Conservation (phyloP, 2,329 filamentous ascomycete genomes). For the Fragosphaeria purpurea region DNA sequence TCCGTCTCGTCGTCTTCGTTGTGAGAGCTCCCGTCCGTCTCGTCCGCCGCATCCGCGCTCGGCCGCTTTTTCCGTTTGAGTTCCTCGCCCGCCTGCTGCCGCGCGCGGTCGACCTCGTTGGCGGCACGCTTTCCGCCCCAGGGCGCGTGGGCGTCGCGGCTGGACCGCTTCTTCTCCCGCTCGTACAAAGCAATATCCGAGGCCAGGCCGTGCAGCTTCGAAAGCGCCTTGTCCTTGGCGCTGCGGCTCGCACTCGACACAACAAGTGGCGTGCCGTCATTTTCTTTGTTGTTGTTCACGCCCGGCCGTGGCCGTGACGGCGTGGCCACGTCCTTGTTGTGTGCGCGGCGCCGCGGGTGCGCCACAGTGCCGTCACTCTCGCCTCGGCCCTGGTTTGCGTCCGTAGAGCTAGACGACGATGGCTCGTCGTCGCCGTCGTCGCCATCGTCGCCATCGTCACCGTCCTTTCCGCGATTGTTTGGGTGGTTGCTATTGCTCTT, state of each 20-base stretch:
- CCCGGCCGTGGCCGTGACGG: slow-evolving; percentile 21
- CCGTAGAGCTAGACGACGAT: too few species aligned
- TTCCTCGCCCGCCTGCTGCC: slow-evolving; percentile 46
- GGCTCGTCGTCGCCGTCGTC: not conserved
- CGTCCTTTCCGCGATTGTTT: not conserved
- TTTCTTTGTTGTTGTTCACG: slow-evolving; percentile 60
- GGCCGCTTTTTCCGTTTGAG: slow-evolving; percentile 37
- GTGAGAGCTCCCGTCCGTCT: slow-evolving; percentile 31
- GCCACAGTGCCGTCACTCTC: not conserved
- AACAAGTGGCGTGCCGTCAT: slow-evolving; percentile 59
- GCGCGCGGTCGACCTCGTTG: slow-evolving; percentile 44
- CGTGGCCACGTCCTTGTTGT: slow-evolving; percentile 25
- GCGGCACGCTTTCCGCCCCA: slow-evolving; percentile 57
- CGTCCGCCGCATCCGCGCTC: slow-evolving; percentile 13
- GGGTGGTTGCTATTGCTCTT: not conserved
- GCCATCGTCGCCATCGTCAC: slow-evolving; percentile 6
- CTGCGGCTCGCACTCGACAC: slow-evolving; percentile 65
- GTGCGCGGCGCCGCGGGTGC: slow-evolving; percentile 2
- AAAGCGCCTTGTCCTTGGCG: slow-evolving; percentile 77
- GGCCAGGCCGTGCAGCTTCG: slow-evolving; percentile 64
- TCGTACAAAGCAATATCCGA: slow-evolving; percentile 84
- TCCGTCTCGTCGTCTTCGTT: slow-evolving; percentile 28
- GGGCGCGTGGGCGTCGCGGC: slow-evolving; percentile 36
- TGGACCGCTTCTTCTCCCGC: slow-evolving; percentile 75
- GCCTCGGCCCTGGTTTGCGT: too few species aligned